Base-by-base conservation (phyloP, 2,329 filamentous ascomycete species). In the Graphiopsis chlorocephala region DNA sequence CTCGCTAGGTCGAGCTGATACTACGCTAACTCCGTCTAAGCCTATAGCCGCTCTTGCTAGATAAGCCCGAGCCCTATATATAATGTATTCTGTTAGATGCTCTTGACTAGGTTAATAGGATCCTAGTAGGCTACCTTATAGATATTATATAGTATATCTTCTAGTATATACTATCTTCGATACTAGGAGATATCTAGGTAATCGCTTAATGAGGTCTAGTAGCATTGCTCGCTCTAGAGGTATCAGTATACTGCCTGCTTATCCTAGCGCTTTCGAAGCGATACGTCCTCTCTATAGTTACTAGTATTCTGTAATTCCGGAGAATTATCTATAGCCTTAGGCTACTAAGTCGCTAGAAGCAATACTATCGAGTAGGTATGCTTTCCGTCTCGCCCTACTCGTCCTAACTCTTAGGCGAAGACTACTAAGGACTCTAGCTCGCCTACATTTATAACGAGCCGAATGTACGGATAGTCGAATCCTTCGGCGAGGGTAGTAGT, bases 401-500 rank as follows among this genome's bases (percentile, higher is more conserved):
- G 55, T 11, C 65, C 29, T 25, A 57, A 64, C 50, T 66, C 62
- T 58, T 66, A 48, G 14, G 62, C 56, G 28, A 66, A 66, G 26
- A 55, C 12, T 29, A 66, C 50, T 23, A 66, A 20, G 28, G 55
- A 62, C 4, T 64, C 55, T 10, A 48, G 65, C 47, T 64, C 61
- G 61, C 63, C 52, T 29, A 64, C 38, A 29, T 66, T 55, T 14
- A 66, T 56, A 23, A 59, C 57, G 31, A 66, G 50, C 8, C 47
- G 45, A n/a, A 66, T 57, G 33, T 65, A 28, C 12, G 52, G 56
- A 48, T 64, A 62, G 35, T 66, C 62, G 31, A 66, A 58, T 20
- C 65, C 38, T 11, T 55, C 47, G 14, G 29, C 35, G 10, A 66
- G 55, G 26, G 65, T 62, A 26, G 55, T 53, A n/a, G 65, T 66